Conservation (phyloP, 768 basidiomycete species). For the Calocybe gangraenosa region DNA sequence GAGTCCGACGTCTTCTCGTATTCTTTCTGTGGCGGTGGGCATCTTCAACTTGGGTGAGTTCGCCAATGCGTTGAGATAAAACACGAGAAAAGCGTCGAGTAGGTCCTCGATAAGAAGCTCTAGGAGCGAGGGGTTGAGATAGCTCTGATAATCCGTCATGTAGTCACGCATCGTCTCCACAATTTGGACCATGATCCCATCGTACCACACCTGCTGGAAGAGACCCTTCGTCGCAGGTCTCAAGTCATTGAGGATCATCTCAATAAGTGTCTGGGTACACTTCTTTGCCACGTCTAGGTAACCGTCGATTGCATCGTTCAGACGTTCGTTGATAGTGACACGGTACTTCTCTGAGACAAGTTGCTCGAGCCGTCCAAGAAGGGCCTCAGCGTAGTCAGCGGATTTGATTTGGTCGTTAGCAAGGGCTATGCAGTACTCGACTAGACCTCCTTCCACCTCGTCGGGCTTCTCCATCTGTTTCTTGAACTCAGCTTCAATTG, state of each 20-base stretch:
- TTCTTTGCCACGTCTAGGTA: slow-evolving; percentile 98
- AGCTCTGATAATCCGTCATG: slow-evolving; percentile 90
- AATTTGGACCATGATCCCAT: slow-evolving; percentile 81
- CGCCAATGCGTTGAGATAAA: slow-evolving; percentile 84
- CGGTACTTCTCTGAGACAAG: slow-evolving; percentile 93
- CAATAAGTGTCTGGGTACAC: slow-evolving; percentile 91
- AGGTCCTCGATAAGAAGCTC: slow-evolving; percentile 92
- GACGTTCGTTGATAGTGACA: slow-evolving; percentile 70
- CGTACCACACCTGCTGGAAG: slow-evolving; percentile 88
- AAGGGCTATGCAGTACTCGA: slow-evolving; percentile 94
- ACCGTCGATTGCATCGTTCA: slow-evolving; percentile 97
- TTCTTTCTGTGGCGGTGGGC: slow-evolving; percentile 78
- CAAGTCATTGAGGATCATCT: slow-evolving; percentile 92
- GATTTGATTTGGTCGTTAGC: slow-evolving; percentile 98
- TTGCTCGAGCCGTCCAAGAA: slow-evolving; percentile 81
- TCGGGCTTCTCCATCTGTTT: slow-evolving; percentile 87
- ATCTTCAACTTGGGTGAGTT: slow-evolving; percentile 83
- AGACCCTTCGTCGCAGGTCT: slow-evolving; percentile 81
- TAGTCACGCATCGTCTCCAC: slow-evolving; percentile 96
- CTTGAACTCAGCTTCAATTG: slow-evolving; percentile 82
- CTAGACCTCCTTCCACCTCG: slow-evolving; percentile 81
- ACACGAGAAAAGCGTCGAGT: slow-evolving; percentile 83
- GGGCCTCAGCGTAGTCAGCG: slow-evolving; percentile 88
- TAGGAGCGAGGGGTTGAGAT: slow-evolving; percentile 85
- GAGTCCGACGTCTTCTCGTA: slow-evolving; percentile 76